phyloP scores from a whole-genome alignment of 2,329 filamentous ascomycete genomes.

The Neospermospora avenae region DNA sequence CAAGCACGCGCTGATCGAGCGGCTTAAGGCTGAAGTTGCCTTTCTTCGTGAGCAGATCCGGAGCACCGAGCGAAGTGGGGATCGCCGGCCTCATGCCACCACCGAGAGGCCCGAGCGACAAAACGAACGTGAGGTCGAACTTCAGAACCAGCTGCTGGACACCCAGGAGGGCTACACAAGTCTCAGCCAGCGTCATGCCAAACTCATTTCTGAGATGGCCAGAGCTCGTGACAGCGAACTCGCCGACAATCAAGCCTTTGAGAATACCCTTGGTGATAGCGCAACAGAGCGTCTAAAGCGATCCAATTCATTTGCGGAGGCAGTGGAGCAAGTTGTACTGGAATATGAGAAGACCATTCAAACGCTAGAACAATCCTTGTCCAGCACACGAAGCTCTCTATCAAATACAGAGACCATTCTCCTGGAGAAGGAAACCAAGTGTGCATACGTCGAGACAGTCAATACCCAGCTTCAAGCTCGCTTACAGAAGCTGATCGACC shows the following conservation, averaged over 20 bases:
- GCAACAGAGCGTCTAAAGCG: slow-evolving; percentile 86
- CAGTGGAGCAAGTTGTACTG: slow-evolving; percentile 91
- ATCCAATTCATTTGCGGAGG: slow-evolving; percentile 93
- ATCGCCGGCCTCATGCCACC: slow-evolving; percentile 50
- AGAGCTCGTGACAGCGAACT: slow-evolving; percentile 72
- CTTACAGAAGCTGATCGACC: slow-evolving; percentile 88
- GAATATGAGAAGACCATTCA: slow-evolving; percentile 99
- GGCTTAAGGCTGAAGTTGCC: slow-evolving; percentile 87
- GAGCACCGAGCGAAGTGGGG: slow-evolving; percentile 68
- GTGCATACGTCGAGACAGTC: slow-evolving; percentile 88
- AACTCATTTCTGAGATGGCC: slow-evolving; percentile 88
- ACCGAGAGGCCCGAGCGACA: slow-evolving; percentile 74
- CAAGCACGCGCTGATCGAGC: slow-evolving; percentile 89
- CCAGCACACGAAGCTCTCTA: slow-evolving; percentile 79
- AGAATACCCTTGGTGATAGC: slow-evolving; percentile 67
- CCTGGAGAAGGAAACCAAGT: slow-evolving; percentile 90
- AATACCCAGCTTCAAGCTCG: slow-evolving; percentile 85
- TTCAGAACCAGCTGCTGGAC: slow-evolving; percentile 92
- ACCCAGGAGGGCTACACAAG: slow-evolving; percentile 92
- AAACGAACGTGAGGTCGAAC: slow-evolving; percentile 79
- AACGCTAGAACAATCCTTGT: slow-evolving; percentile 83
- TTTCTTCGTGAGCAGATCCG: slow-evolving; percentile 93
- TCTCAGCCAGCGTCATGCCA: slow-evolving; percentile 90
- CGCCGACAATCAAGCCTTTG: slow-evolving; percentile 53
- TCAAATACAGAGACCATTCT: slow-evolving; percentile 81